Conservation (phyloP, 2,329 filamentous ascomycete species). For the Penicillium occitanis region DNA sequence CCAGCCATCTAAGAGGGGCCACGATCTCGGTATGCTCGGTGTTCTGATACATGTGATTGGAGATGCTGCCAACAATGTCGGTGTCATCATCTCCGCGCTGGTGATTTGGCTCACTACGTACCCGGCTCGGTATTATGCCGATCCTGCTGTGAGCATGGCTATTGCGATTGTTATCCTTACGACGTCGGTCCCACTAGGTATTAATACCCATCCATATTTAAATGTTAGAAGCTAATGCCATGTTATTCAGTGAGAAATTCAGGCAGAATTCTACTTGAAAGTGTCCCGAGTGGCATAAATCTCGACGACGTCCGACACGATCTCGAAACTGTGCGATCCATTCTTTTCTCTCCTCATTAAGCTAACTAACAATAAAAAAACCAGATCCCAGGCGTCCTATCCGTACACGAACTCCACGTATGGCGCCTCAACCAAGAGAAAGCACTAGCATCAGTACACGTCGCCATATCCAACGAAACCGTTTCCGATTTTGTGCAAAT, state of each 20-base stretch:
- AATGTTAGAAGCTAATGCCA: neutral
- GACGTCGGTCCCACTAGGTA: conserved; percentile 60
- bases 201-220: neutral
- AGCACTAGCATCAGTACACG: conserved; percentile 66
- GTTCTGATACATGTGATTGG: conserved; percentile 70
- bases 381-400: conserved; percentile 57
- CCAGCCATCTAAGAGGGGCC: conserved; percentile 5
- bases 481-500: conserved; percentile 61
- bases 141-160: conserved; percentile 66
- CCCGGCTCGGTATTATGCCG: conserved; percentile 65
- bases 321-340: conserved; percentile 57
- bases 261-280: conserved; percentile 67
- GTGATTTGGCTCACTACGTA: conserved; percentile 66
- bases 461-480: conserved; percentile 55
- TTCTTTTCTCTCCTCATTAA: neutral
- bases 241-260: conserved; percentile 29
- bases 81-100: conserved; percentile 68
- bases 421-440: conserved; percentile 73
- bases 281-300: conserved; percentile 61
- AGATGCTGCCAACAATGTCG: conserved; percentile 74
- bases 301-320: conserved; percentile 66
- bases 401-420: conserved; percentile 72
- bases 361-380: neutral
- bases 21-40: conserved; percentile 69
- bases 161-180: conserved; percentile 71